A percentile compares a stretch with the other conserved stretches of the same genome.
Evolutionary conservation across 108 stramenopile species (phyloP).

Genomic region (Skeletonema tropicum): DNA sequence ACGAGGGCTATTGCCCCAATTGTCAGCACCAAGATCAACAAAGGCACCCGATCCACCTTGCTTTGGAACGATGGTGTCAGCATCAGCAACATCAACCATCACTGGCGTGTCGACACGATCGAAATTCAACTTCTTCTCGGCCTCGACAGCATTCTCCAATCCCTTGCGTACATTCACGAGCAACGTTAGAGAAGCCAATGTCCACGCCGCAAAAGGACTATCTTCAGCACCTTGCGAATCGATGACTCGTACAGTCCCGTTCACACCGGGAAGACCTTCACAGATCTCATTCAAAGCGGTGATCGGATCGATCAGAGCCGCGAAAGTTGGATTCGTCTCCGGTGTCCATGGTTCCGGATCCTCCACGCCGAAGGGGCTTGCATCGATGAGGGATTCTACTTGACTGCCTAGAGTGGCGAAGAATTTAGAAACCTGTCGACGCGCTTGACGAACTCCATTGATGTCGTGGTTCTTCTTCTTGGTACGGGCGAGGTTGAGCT

Average conservation of each 20-base stretch:
- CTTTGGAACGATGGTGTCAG: constrained; percentile 9
- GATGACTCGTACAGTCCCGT: neutral
- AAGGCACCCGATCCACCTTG: constrained; percentile 13
- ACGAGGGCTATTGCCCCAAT: constrained; percentile 1
- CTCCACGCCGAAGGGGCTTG: constrained; percentile 20
- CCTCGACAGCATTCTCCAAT: constrained; percentile 16
- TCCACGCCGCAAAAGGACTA: neutral
- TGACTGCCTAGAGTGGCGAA: constrained; percentile 9
- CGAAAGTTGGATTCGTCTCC: constrained; percentile 14
- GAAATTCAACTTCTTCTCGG: constrained; percentile 10
- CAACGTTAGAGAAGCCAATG: neutral
- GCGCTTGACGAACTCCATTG: neutral
- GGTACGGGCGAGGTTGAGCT: neutral
- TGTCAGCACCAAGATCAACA: constrained; percentile 28
- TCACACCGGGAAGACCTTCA: neutral
- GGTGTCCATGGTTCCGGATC: constrained; percentile 29
- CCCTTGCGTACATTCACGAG: constrained; percentile 18
- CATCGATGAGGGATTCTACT: constrained; percentile 34
- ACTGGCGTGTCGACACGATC: constrained; percentile 4
- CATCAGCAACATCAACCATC: constrained; percentile 15
- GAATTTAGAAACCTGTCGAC: constrained; percentile 5
- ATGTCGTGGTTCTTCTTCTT: constrained; percentile 1
- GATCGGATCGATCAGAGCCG: constrained; percentile 23
- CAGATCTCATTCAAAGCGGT: constrained; percentile 9
- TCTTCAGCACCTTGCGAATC: constrained; percentile 2